Conservation (phyloP, 495 filamentous ascomycete genomes). For the Neurospora sp. region DNA sequence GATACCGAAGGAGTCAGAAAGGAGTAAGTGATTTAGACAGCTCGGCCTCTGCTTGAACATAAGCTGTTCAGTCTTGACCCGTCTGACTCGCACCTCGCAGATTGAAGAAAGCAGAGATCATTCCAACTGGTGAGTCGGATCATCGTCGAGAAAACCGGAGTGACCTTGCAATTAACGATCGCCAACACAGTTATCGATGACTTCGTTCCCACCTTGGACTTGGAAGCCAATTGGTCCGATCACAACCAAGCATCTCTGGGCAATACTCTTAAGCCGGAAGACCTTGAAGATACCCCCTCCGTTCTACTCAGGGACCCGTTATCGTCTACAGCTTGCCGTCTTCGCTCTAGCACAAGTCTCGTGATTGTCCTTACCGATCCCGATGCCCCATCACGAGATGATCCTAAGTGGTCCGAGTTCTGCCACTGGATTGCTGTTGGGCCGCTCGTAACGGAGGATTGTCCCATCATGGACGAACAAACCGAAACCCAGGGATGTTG, state of each 20-base stretch:
- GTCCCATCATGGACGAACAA: slow-evolving; percentile 2
- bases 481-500: neutral
- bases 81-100: slow-evolving; percentile 19
- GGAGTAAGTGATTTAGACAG: neutral
- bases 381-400: slow-evolving; percentile 53
- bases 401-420: slow-evolving; percentile 60
- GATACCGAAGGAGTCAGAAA: neutral
- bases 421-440: slow-evolving; percentile 59
- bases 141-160: neutral
- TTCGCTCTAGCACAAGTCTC: slow-evolving; percentile 12
- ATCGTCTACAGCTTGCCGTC: slow-evolving; percentile 6
- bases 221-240: slow-evolving; percentile 41
- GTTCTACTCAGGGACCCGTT: slow-evolving; percentile 23
- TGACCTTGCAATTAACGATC: neutral
- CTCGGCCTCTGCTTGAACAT: neutral
- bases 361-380: slow-evolving; percentile 54
- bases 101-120: slow-evolving; percentile 49
- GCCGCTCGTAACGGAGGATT: neutral
- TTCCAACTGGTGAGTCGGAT: slow-evolving; percentile 38
- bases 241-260: slow-evolving; percentile 41
- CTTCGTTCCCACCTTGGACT: slow-evolving; percentile 44
- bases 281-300: slow-evolving; percentile 39
- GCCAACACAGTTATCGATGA: slow-evolving; percentile 47
- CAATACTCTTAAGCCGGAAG: slow-evolving; percentile 47
- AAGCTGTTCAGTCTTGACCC: neutral